These are phyloP conservation scores for Eucalyptus regnans DNA, from an alignment of 345 rosid genomes.

Conservation along the genomic window DNA sequence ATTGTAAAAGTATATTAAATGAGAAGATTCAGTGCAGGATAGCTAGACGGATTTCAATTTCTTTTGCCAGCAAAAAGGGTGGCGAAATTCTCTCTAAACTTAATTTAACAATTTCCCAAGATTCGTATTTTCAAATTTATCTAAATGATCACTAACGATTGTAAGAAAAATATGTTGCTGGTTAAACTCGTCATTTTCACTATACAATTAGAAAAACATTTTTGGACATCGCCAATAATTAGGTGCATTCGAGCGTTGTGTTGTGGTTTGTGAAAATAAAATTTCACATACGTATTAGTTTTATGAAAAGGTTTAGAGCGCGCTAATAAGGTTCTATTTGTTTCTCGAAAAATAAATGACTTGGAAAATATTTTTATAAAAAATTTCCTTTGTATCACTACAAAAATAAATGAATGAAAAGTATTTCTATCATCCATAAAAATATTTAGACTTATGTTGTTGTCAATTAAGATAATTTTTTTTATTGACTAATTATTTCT, in stretches of 20 bases:
- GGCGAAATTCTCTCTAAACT: not conserved
- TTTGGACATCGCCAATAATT: not conserved
- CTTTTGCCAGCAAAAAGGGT: not conserved
- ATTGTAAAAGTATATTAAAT: not conserved
- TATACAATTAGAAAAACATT: not conserved
- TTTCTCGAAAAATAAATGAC: fast-evolving
- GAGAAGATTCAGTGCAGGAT: not conserved
- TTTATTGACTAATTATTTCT: too few relatives aligned
- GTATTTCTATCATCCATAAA: too few relatives aligned
- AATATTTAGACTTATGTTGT: too few relatives aligned
- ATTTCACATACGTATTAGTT: not conserved
- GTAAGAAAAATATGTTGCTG: not conserved
- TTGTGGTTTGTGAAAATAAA: not conserved
- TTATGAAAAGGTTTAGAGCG: not conserved
- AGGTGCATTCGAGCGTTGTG: not conserved
- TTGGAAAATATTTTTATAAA: too few relatives aligned
- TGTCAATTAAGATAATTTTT: too few relatives aligned
- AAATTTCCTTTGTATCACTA: too few relatives aligned
- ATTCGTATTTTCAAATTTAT: not conserved
- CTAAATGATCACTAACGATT: not conserved
- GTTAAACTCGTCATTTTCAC: not conserved
- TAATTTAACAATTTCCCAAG: not conserved
- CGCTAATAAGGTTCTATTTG: not conserved
- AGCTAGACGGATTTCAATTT: not conserved
- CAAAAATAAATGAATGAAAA: too few relatives aligned